phyloP scores from a whole-genome alignment of 345 rosid species.

The Eucalyptus sp. region DNA sequence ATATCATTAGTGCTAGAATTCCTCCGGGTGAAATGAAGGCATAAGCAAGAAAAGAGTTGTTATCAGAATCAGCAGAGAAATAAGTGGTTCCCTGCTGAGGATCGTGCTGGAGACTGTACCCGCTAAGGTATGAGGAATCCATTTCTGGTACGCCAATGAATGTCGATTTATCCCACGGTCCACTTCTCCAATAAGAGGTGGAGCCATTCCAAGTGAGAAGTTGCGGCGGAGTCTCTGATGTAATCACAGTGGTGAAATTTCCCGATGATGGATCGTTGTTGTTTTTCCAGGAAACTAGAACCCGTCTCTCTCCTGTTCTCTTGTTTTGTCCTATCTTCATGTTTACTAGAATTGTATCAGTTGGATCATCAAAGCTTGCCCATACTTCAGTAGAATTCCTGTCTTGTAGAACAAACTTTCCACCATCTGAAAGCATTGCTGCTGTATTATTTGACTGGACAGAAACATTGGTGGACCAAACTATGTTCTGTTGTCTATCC shows the following conservation, averaged over 20 bases:
- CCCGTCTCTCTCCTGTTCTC: neutral
- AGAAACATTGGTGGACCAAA: constrained; percentile 10
- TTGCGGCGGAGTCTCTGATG: constrained; percentile 7
- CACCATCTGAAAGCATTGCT: constrained; percentile 12
- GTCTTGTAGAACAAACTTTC: constrained; percentile 14
- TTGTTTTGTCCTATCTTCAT: constrained; percentile 19
- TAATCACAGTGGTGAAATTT: neutral
- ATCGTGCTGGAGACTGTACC: neutral
- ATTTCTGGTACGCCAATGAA: neutral
- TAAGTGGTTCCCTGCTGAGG: neutral
- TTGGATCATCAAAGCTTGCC: constrained; percentile 30
- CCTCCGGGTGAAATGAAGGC: constrained; percentile 4
- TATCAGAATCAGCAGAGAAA: neutral
- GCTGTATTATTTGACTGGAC: neutral
- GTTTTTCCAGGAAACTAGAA: constrained; percentile 13
- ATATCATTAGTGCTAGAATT: neutral
- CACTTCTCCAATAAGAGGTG: neutral
- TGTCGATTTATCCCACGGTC: neutral
- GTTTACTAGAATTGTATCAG: constrained; percentile 16
- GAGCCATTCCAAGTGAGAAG: neutral
- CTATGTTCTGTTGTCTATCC: neutral
- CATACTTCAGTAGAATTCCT: neutral
- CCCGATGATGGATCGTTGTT: constrained; percentile 16
- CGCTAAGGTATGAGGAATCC: neutral
- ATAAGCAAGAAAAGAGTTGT: neutral